phyloP scores from a whole-genome alignment of 2,329 filamentous ascomycete species.

The Zymoseptoria tritici region DNA sequence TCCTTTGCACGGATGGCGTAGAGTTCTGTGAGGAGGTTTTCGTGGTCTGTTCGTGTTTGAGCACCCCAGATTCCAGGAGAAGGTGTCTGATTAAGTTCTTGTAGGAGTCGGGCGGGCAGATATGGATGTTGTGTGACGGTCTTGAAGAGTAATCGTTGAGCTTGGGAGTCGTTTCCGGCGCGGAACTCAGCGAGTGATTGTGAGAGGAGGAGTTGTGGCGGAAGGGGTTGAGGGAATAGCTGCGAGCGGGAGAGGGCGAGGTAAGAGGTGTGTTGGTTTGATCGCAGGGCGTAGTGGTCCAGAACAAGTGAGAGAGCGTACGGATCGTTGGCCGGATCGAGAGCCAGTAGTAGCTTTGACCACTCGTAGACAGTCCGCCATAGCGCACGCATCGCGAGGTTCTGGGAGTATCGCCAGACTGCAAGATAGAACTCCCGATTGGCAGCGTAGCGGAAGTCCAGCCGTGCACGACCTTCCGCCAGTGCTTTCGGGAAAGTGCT shows the following conservation, averaged over 20 bases:
- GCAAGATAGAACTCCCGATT: constrained; percentile 92
- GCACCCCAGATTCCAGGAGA: constrained; percentile 80
- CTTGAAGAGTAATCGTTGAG: constrained; percentile 55
- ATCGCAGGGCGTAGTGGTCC: constrained; percentile 77
- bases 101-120: constrained; percentile 74
- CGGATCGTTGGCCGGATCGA: constrained; percentile 67
- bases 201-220: constrained; percentile 61
- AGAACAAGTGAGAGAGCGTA: constrained; percentile 76
- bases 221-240: constrained; percentile 39
- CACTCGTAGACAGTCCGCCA: constrained; percentile 91
- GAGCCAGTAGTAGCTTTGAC: constrained; percentile 72
- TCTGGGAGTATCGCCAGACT: constrained; percentile 79
- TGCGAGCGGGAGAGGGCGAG: constrained; percentile 13
- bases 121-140: constrained; percentile 74
- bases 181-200: constrained; percentile 69
- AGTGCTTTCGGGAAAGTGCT: constrained; percentile 73
- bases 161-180: constrained; percentile 57
- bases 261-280: constrained; percentile 68
- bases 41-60: constrained; percentile 55
- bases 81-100: constrained; percentile 67
- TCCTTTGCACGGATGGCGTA: constrained; percentile 73
- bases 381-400: constrained; percentile 81
- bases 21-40: constrained; percentile 64
- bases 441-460: constrained; percentile 74
- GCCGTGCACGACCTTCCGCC: constrained; percentile 66